Conservation (phyloP, 2,329 filamentous ascomycete species). For the Didymella lethalis region DNA sequence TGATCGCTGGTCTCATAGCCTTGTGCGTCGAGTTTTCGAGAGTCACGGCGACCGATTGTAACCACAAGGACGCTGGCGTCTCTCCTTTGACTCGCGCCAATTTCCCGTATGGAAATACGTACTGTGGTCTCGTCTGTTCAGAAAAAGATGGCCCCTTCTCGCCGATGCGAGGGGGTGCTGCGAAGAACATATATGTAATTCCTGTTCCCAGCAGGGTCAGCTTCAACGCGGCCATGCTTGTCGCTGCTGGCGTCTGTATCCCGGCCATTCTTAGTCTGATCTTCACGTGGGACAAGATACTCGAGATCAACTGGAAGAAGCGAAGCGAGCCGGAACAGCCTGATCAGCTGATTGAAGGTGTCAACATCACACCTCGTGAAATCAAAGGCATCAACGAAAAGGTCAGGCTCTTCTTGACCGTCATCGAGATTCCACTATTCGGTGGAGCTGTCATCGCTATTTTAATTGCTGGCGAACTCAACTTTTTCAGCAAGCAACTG, state of each 20-base stretch:
- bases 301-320: slow-evolving; percentile 67
- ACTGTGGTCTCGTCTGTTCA: slow-evolving; percentile 61
- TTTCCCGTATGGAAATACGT: slow-evolving; percentile 57
- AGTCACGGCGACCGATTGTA: slow-evolving; percentile 56
- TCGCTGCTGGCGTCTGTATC: slow-evolving; percentile 71
- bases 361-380: slow-evolving; percentile 61
- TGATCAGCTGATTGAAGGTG: slow-evolving; percentile 59
- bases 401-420: slow-evolving; percentile 48
- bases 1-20: slow-evolving; percentile 68
- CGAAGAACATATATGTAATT: slow-evolving; percentile 69
- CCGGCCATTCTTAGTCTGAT: slow-evolving; percentile 68
- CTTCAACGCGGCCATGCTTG: slow-evolving; percentile 66
- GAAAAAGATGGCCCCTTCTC: slow-evolving; percentile 60
- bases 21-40: slow-evolving; percentile 72
- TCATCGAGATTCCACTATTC: slow-evolving; percentile 67
- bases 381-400: slow-evolving; percentile 56
- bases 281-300: slow-evolving; percentile 70
- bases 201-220: slow-evolving; percentile 64
- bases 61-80: slow-evolving; percentile 49
- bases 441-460: slow-evolving; percentile 66
- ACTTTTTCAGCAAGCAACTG: slow-evolving; percentile 67
- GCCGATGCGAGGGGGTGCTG: slow-evolving; percentile 62
- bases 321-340: slow-evolving; percentile 48
- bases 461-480: slow-evolving; percentile 68
- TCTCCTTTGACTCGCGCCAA: slow-evolving; percentile 48